Evolutionary conservation across 371 early-diverging fungal species (phyloP), one percentile per base, ranked within the genome.

Genomic region (Mortierella sp.): DNA sequence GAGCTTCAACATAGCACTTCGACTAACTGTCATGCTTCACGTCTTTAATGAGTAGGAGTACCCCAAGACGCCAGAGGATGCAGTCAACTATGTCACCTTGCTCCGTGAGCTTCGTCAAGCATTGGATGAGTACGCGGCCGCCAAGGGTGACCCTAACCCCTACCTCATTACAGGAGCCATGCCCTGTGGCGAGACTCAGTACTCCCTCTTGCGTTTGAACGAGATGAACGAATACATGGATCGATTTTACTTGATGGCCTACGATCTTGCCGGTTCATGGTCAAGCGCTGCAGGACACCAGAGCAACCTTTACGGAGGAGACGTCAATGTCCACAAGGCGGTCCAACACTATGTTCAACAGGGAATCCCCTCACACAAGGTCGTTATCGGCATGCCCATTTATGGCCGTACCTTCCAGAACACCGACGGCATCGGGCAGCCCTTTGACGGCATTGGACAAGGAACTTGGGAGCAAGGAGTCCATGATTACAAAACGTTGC

Each of bases 351-450:
- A 94, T 77, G 75, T 96, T 24, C 31, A 74, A 24, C 88, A 90
- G 19, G 97, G 97, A 11, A 92, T 96, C 11, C 95, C 95, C 3
- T 82, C 95, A 1, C 82, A 91, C 54, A 97, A 98, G 82, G 74
- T 98, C 16, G 94, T 97, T 1, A 88, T 98, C 74, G 97, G 98
- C 10, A 88, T 95, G 69, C 93, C 94, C 19, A 87, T 95, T 80
- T 98, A 97, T 84, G 97, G 96, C 1, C 93, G 98, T 51, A 96
- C 92, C 2, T 98, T 97, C 86, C 90, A 91, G 72, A 94, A 96
- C 77, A 97, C 97, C 9, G 83, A 90, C 76, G 92, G 96, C 53
- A 78, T 94, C 2, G 93, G 93, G 3, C 79, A 89, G 16, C 57
- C 88, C 34, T 92, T 94, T 88, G 84, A 90, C 59, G 95, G 95